These are phyloP conservation scores for Claviceps quebecensis DNA, from an alignment of 2,329 filamentous ascomycete genomes.

Conservation along the genomic window DNA sequence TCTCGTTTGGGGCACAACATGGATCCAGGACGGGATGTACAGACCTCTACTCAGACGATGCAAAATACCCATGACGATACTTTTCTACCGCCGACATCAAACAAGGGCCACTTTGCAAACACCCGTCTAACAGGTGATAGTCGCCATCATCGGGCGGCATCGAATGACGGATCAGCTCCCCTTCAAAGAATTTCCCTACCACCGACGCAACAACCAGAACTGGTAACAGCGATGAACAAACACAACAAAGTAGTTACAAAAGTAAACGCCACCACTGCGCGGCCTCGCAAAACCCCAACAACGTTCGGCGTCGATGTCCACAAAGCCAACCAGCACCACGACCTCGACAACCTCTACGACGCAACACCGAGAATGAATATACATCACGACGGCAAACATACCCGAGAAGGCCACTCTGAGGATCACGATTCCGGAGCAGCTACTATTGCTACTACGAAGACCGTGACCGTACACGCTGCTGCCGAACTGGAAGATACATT, in stretches of 20 bases:
- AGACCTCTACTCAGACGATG: background rate
- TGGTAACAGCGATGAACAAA: background rate
- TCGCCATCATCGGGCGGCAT: background rate
- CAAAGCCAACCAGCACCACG: constrained; percentile 1
- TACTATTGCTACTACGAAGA: background rate
- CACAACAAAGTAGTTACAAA: background rate
- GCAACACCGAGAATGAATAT: constrained; percentile 15
- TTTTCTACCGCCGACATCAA: background rate
- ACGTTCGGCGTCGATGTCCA: background rate
- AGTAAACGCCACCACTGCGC: background rate
- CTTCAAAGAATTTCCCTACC: constrained; percentile 2
- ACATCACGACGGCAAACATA: too few relatives aligned
- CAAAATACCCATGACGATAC: background rate
- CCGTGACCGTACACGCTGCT: background rate
- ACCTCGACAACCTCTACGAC: constrained; percentile 21
- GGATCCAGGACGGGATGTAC: background rate
- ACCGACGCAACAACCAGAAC: background rate
- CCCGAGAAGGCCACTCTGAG: background rate
- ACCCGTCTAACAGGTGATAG: background rate
- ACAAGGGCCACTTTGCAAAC: background rate
- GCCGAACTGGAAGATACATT: constrained; percentile 27
- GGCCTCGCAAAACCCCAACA: background rate
- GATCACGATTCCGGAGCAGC: background rate
- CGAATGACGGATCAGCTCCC: background rate
- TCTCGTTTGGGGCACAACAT: background rate